Conservation (phyloP, 1,284 basidiomycete genomes). For the Hypsizygus ulmarius region DNA sequence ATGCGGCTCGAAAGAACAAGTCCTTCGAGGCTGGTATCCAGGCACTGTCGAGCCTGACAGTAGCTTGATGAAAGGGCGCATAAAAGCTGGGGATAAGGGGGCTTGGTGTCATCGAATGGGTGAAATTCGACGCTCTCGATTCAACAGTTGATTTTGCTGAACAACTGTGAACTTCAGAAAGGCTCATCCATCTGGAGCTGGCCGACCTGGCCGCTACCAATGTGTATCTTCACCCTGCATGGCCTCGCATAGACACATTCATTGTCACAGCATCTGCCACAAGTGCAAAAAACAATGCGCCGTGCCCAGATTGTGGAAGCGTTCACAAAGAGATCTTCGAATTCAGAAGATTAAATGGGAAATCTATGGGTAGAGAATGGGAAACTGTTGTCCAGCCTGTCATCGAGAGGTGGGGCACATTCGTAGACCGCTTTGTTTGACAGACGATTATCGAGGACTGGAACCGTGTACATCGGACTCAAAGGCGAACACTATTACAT, state of each 20-base stretch:
- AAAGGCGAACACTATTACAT: too few relatives aligned
- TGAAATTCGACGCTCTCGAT: constrained; percentile 17
- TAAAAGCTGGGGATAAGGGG: constrained; percentile 52
- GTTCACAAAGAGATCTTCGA: constrained; percentile 76
- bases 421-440: constrained; percentile 45
- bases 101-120: constrained; percentile 45
- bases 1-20: constrained; percentile 45
- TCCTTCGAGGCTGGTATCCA: constrained; percentile 41
- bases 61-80: constrained; percentile 42
- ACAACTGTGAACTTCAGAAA: constrained; percentile 39
- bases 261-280: constrained; percentile 13
- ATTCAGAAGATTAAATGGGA: constrained; percentile 54
- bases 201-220: constrained; percentile 57
- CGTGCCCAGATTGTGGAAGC: constrained; percentile 49
- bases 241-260: constrained; percentile 25
- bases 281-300: constrained; percentile 13
- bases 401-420: constrained; percentile 72
- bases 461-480: too few relatives aligned
- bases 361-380: constrained; percentile 64
- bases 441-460: not conserved
- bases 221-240: constrained; percentile 58
- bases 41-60: constrained; percentile 27
- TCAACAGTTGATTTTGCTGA: not conserved
- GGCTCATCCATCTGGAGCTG: constrained; percentile 74
- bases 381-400: constrained; percentile 69